Base-by-base conservation (phyloP, 768 basidiomycete genomes). In the Xerocomus brunneocitrinus region DNA sequence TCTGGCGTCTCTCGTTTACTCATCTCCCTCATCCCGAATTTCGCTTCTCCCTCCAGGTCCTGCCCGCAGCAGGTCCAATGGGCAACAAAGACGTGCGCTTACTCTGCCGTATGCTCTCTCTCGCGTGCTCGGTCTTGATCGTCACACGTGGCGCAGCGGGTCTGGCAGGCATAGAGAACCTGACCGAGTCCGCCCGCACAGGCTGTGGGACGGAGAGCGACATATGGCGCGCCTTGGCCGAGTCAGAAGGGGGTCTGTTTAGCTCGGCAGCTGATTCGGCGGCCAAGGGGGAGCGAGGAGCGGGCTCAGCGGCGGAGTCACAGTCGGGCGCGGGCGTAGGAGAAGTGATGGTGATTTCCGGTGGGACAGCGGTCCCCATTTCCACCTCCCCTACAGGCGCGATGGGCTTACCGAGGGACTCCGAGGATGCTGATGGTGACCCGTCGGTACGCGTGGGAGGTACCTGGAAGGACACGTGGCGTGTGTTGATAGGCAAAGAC, bases 1-100 rank as follows among this genome's bases (percentile, higher is more conserved):
- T 62, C 62, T 43, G 62, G 64, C 13, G 60, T 67, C 27, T 66
- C 64, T 2, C 60, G 53, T 16, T 57, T 59, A 6, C 36, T 50
- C 52, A 62, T 8, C 44, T 64, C 60, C 49, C 16, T 54, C 55
- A 64, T 22, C 58, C 46, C 7, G 54, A 57, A 16, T 14, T 13
- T 40, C 58, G 50, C 43, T 48, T 68, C n/a, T 52, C 66, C 47
- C 45, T 56, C 50, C 49, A 56, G 12, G 42, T 7, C 44, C 31
- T 8, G 13, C 40, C 30, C 5, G 46, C 10, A 19, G 32, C 22
- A 9, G 47, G 39, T 9, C 32, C 4, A 1, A 36, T 8, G 14
- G 56, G 31, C 12, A 50, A 14, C 9, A 49, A 6, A 1, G 56
- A 59, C 2, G 25, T 3, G 1, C 54, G 57, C 25, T 46, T 59